Percentiles rank a stretch among this genome's conserved stretches.
Evolutionary conservation across 1,284 basidiomycete genomes (phyloP).

Genomic region (Crocinoboletus sp.): DNA sequence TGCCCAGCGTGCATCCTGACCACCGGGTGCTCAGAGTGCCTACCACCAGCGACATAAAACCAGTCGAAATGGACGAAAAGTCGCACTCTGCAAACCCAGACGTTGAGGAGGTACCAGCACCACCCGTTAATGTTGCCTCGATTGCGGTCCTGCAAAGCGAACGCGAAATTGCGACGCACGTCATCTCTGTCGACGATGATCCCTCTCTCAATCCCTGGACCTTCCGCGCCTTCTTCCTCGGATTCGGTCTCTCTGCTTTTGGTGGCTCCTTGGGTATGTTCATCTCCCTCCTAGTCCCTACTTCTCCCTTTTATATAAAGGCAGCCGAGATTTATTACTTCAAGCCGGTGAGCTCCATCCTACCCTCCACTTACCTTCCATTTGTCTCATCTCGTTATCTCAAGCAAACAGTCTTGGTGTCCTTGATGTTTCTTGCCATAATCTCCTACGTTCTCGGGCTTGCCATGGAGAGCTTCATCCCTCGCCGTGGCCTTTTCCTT

Average conservation of each 20-base stretch:
- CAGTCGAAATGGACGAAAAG: slow-evolving; percentile 15
- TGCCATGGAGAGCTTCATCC: slow-evolving; percentile 42
- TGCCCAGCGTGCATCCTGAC: too few species aligned
- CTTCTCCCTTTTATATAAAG: slow-evolving; percentile 1
- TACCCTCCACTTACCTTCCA: too few species aligned
- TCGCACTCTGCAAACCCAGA: slow-evolving; percentile 26
- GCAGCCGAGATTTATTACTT: slow-evolving; percentile 57
- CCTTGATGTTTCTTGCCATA: slow-evolving; percentile 48
- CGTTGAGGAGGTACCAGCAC: slow-evolving; percentile 28
- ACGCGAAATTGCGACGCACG: slow-evolving; percentile 46
- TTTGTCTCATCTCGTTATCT: neutral
- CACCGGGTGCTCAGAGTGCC: too few species aligned
- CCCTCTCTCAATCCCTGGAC: slow-evolving; percentile 54
- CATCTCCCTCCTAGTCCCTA: neutral
- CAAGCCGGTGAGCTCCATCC: slow-evolving; percentile 38
- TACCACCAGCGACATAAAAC: slow-evolving; percentile 31
- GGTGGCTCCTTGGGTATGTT: slow-evolving; percentile 44
- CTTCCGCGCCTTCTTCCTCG: slow-evolving; percentile 54
- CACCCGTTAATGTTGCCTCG: slow-evolving; percentile 15
- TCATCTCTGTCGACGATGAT: slow-evolving; percentile 54
- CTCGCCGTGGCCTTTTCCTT: slow-evolving; percentile 43
- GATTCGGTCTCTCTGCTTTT: slow-evolving; percentile 56
- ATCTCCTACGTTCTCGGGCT: slow-evolving; percentile 40
- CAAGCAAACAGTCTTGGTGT: slow-evolving; percentile 48
- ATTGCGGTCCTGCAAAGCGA: slow-evolving; percentile 38